Conservation (phyloP, 768 basidiomycete species). For the Pholiota microspora region DNA sequence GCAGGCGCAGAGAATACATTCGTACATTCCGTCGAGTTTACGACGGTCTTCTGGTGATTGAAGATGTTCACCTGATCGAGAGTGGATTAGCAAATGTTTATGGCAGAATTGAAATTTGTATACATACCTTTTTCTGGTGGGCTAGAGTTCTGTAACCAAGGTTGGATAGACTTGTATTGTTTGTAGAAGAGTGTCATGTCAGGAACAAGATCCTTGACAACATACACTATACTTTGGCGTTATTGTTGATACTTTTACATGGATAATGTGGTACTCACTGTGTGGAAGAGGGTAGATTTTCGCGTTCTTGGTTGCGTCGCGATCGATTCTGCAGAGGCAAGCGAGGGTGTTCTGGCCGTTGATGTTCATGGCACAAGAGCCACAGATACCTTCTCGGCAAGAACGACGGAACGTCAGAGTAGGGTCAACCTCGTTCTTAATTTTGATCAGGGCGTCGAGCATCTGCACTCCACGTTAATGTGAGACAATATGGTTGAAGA, state of each 20-base stretch:
- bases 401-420: constrained; percentile 95
- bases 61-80: constrained; percentile 64
- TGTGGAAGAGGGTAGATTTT: constrained; percentile 98
- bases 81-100: neutral
- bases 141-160: constrained; percentile 92
- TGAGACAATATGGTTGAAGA: constrained; percentile 1
- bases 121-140: constrained; percentile 63
- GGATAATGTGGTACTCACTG: constrained; percentile 53
- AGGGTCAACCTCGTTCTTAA: constrained; percentile 98
- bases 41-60: constrained; percentile 90
- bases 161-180: constrained; percentile 99
- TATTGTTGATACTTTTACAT: neutral
- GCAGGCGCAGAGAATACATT: constrained; percentile 96
- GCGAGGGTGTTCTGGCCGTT: constrained; percentile 98
- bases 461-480: constrained; percentile 38
- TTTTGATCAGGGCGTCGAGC: constrained; percentile 94
- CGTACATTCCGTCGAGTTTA: constrained; percentile 97
- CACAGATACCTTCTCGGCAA: constrained; percentile 95
- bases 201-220: constrained; percentile 97
- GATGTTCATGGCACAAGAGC: constrained; percentile 99
- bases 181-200: constrained; percentile 94
- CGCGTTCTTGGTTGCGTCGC: constrained; percentile 61
- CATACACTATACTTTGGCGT: constrained; percentile 67
- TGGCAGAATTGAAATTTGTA: neutral
- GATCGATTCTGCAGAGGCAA: constrained; percentile 93